phyloP scores from a whole-genome alignment of 768 basidiomycete species.

The Collybia sordida region DNA sequence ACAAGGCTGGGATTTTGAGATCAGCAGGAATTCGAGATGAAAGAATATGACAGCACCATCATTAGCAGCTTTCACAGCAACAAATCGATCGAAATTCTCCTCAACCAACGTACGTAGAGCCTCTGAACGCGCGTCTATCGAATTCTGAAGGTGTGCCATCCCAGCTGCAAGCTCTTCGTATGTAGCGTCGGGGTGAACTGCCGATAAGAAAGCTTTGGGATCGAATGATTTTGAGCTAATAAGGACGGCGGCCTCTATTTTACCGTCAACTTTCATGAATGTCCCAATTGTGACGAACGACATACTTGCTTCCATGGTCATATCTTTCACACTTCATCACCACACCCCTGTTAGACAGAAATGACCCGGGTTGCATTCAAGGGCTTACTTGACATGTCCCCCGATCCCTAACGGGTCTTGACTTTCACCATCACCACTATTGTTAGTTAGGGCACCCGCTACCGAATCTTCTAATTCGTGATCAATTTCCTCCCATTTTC shows the following conservation, averaged over 20 bases:
- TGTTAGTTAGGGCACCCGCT: constrained; percentile 64
- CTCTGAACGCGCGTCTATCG: constrained; percentile 89
- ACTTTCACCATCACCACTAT: constrained; percentile 57
- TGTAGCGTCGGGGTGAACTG: constrained; percentile 91
- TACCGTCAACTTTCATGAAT: not conserved
- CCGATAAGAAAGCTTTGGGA: constrained; percentile 89
- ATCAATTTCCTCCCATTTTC: constrained; percentile 90
- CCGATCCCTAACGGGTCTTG: constrained; percentile 80
- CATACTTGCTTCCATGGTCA: constrained; percentile 81
- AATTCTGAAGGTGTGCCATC: constrained; percentile 67
- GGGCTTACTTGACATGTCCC: constrained; percentile 51
- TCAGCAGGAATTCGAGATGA: constrained; percentile 4
- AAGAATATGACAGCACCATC: constrained; percentile 58
- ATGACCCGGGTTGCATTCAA: not conserved
- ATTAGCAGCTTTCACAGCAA: constrained; percentile 95
- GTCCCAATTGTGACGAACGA: not conserved
- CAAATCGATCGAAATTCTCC: constrained; percentile 97
- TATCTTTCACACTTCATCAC: constrained; percentile 52
- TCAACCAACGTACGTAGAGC: constrained; percentile 95
- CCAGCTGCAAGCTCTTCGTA: constrained; percentile 88
- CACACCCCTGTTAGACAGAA: too few relatives aligned
- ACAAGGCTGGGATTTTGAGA: constrained; percentile 56
- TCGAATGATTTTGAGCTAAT: constrained; percentile 95
- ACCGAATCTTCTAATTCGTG: constrained; percentile 80
- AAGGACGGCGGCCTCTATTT: constrained; percentile 73